Conservation (phyloP, 2,329 filamentous ascomycete genomes). For the Pseudopyricularia cyperi region DNA sequence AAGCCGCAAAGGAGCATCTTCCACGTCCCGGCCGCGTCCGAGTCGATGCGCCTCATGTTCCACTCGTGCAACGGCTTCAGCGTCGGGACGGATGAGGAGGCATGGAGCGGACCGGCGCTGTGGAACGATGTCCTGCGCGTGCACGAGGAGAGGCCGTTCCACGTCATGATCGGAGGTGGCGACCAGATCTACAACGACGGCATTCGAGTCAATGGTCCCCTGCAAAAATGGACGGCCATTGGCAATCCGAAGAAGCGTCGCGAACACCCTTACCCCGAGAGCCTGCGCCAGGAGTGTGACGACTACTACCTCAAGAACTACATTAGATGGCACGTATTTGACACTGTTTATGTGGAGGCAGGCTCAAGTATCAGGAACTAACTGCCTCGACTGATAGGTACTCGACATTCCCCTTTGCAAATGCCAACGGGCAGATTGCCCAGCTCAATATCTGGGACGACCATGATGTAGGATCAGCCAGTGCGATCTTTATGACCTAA, state of each 20-base stretch:
- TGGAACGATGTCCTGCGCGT: constrained; percentile 88
- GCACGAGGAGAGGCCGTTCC: constrained; percentile 71
- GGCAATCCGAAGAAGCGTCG: constrained; percentile 73
- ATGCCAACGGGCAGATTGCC: constrained; percentile 81
- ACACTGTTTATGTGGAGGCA: no score
- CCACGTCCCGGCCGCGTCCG: constrained; percentile 67
- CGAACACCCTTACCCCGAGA: constrained; percentile 62
- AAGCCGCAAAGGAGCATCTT: constrained; percentile 55
- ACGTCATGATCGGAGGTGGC: constrained; percentile 91
- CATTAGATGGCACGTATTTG: constrained; percentile 49
- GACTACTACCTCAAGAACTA: constrained; percentile 89
- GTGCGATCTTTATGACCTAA: neutral
- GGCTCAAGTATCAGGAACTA: neutral
- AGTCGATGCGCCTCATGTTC: constrained; percentile 98
- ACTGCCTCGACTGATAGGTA: constrained; percentile 29
- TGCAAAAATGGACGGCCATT: constrained; percentile 72
- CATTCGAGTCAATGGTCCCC: constrained; percentile 71
- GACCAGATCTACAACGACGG: constrained; percentile 97
- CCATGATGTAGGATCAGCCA: constrained; percentile 47
- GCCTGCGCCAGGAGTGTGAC: constrained; percentile 72
- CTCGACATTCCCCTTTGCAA: constrained; percentile 67
- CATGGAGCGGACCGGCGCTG: constrained; percentile 79
- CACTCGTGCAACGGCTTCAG: constrained; percentile 97
- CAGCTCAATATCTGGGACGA: constrained; percentile 99
- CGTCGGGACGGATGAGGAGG: constrained; percentile 69